A percentile compares a stretch with the other conserved stretches of the same genome.
Conservation (phyloP, 2,329 filamentous ascomycete genomes). For the Hypoxylon sp. region DNA sequence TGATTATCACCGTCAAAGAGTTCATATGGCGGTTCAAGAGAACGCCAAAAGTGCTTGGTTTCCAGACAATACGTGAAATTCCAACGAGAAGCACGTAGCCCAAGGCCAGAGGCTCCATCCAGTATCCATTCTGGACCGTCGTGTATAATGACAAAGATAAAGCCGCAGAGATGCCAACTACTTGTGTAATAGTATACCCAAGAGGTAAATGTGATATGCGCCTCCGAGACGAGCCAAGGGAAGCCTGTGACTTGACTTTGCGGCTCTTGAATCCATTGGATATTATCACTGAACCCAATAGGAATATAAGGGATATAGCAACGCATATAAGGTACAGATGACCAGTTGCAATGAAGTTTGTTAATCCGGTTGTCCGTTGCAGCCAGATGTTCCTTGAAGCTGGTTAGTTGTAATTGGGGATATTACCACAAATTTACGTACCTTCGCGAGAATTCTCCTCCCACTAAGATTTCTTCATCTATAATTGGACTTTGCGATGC, state of each 20-base stretch:
- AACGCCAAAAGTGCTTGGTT: conserved; percentile 12
- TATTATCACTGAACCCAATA: conserved; percentile 19
- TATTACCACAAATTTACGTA: conserved; percentile 5
- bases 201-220: conserved; percentile 6
- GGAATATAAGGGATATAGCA: conserved; percentile 33
- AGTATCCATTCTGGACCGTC: conserved; percentile 25
- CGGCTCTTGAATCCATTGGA: conserved; percentile 8
- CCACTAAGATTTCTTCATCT: conserved; percentile 4
- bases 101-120: conserved; percentile 38
- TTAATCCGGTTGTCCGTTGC: conserved; percentile 35
- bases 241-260: conserved; percentile 4
- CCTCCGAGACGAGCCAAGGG: neutral
- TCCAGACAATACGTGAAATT: conserved; percentile 33
- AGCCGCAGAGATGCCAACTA: conserved; percentile 10
- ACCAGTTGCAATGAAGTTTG: conserved; percentile 40
- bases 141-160: conserved; percentile 17
- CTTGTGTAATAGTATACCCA: conserved; percentile 14
- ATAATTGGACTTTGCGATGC: conserved; percentile 7
- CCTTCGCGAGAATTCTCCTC: conserved; percentile 4
- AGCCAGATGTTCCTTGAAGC: conserved; percentile 37
- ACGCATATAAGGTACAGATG: conserved; percentile 38
- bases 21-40: conserved; percentile 43
- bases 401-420: neutral
- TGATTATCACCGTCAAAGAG: conserved; percentile 25
- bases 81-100: conserved; percentile 41